Conservation (phyloP, 805 yeast species). For the Cyberlindnera mycetangii region DNA sequence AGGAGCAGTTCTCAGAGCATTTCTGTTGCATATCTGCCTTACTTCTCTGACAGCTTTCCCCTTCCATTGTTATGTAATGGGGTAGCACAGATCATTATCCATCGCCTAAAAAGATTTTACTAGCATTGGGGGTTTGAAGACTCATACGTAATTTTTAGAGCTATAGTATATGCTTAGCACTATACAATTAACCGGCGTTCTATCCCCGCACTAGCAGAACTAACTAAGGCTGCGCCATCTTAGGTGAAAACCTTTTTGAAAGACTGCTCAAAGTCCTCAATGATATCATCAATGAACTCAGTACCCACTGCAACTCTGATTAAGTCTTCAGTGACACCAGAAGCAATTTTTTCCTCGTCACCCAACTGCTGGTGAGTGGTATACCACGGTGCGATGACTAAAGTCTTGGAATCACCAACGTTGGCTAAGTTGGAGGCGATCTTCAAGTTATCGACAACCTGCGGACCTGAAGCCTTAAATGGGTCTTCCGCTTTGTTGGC, state of each 20-base stretch:
- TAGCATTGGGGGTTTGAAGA: too few relatives aligned
- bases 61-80: constrained; percentile 1
- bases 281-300: constrained; percentile 87
- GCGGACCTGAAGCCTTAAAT: constrained; percentile 75
- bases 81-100: too few relatives aligned
- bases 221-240: neutral
- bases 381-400: constrained; percentile 93
- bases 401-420: constrained; percentile 94
- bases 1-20: neutral
- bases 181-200: too few relatives aligned
- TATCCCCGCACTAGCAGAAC: neutral
- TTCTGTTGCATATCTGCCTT: neutral
- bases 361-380: constrained; percentile 93
- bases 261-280: constrained; percentile 85
- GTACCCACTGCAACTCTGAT: constrained; percentile 90
- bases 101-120: too few relatives aligned
- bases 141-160: too few relatives aligned
- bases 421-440: constrained; percentile 92
- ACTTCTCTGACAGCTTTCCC: neutral
- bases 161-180: too few relatives aligned
- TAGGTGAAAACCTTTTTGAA: constrained; percentile 56
- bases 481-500: constrained; percentile 50
- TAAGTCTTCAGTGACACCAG: constrained; percentile 88
- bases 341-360: constrained; percentile 72
- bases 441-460: constrained; percentile 78